Conservation (phyloP, 495 filamentous ascomycete species). For the Geoglossum glabrum region DNA sequence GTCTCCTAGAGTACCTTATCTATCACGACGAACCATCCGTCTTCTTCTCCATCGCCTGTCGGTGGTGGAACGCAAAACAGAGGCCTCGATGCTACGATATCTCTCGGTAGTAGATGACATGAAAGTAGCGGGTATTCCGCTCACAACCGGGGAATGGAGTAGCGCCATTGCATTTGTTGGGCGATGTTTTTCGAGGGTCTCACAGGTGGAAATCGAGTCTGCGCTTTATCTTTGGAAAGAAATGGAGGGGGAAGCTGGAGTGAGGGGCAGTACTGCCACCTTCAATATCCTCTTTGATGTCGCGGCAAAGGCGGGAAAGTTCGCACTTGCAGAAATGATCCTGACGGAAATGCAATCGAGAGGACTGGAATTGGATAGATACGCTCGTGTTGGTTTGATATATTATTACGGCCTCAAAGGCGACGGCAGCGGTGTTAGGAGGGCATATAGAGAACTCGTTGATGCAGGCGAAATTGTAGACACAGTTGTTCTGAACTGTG, state of each 20-base stretch:
- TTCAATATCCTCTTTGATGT: conserved; percentile 87
- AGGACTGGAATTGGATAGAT: conserved; percentile 42
- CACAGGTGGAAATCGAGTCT: conserved; percentile 41
- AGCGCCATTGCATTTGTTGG: conserved; percentile 60
- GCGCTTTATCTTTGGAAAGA: conserved; percentile 70
- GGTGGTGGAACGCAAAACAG: conserved; percentile 32
- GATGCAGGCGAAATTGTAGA: conserved; percentile 71
- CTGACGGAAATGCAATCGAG: conserved; percentile 60
- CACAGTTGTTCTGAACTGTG: conserved; percentile 64
- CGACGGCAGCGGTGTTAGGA: conserved; percentile 46
- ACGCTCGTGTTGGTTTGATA: conserved; percentile 60
- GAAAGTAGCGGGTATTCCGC: conserved; percentile 38
- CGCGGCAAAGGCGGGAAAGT: conserved; percentile 68
- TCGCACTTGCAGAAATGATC: conserved; percentile 61
- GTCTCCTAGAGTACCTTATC: conserved; percentile 40
- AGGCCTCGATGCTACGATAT: conserved; percentile 53
- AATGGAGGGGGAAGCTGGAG: conserved; percentile 56
- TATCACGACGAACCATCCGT: conserved; percentile 37
- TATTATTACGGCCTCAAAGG: conserved; percentile 54
- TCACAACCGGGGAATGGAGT: conserved; percentile 57
- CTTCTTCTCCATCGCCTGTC: conserved; percentile 49
- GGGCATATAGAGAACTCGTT: conserved; percentile 56
- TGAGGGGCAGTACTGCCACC: conserved; percentile 46
- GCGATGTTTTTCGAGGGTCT: conserved; percentile 42
- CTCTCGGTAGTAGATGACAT: conserved; percentile 70